These are phyloP conservation scores for Cryptococcus maquisensis DNA, from an alignment of 1,284 basidiomycete species.

Conservation along the genomic window DNA sequence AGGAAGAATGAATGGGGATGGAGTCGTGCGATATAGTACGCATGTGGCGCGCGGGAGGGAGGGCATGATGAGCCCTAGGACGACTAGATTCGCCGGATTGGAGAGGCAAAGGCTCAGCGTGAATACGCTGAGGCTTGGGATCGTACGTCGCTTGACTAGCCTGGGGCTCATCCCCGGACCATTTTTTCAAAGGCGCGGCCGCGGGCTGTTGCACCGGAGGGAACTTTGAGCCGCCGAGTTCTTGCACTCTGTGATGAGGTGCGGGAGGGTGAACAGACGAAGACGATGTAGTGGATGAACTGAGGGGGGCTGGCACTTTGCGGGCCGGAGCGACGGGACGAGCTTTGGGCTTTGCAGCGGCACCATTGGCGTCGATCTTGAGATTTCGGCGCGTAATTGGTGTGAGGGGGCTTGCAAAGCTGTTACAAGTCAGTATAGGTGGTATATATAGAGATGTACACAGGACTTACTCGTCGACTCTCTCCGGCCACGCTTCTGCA, in stretches of 20 bases:
- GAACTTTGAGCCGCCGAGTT: constrained; percentile 1
- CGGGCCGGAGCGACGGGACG: background rate
- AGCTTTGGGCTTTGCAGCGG: constrained; percentile 13
- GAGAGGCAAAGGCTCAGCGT: too few species aligned
- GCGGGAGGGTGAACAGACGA: constrained; percentile 1
- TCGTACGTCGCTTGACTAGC: too few species aligned
- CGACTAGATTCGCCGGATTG: too few species aligned
- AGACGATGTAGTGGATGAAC: constrained; percentile 10
- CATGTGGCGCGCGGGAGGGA: background rate
- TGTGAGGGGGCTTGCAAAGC: constrained; percentile 50
- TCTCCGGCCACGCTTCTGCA: constrained; percentile 48
- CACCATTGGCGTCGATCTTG: constrained; percentile 32
- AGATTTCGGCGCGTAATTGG: constrained; percentile 51
- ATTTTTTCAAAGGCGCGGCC: too few species aligned
- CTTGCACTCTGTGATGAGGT: constrained; percentile 16
- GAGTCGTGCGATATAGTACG: constrained; percentile 24
- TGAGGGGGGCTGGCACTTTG: background rate
- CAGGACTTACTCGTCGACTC: constrained; percentile 47
- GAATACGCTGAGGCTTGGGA: too few species aligned
- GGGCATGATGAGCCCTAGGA: background rate
- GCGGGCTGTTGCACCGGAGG: too few species aligned
- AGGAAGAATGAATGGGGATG: constrained; percentile 9
- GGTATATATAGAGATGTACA: background rate
- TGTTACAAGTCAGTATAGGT: constrained; percentile 21
- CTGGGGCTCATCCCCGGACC: too few species aligned